These are phyloP conservation scores for Candida ovalis DNA, from an alignment of 805 yeast species.

Conservation along the genomic window DNA sequence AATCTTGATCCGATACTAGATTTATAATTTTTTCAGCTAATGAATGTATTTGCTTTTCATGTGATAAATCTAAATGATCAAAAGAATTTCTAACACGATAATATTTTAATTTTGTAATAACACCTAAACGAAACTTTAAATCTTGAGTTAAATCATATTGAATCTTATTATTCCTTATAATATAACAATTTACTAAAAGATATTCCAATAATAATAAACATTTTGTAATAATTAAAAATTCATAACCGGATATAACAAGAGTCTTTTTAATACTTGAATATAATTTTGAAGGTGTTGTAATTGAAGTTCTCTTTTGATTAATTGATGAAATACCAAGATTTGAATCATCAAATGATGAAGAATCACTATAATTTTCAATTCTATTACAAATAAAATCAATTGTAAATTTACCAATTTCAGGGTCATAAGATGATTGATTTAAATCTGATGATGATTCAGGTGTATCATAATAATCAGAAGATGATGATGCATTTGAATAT, in stretches of 20 bases:
- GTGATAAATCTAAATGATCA: slow-evolving; percentile 23
- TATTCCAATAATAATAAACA: slow-evolving; percentile 26
- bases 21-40: slow-evolving; percentile 14
- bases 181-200: slow-evolving; percentile 25
- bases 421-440: slow-evolving; percentile 3
- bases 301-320: neutral
- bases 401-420: slow-evolving; percentile 18
- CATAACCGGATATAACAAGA: slow-evolving; percentile 27
- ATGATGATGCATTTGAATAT: slow-evolving; percentile 10
- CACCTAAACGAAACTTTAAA: slow-evolving; percentile 11
- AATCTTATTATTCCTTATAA: slow-evolving; percentile 2
- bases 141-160: slow-evolving; percentile 23
- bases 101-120: slow-evolving; percentile 11
- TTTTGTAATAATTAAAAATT: slow-evolving; percentile 25
- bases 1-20: slow-evolving; percentile 11
- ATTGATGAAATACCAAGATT: neutral
- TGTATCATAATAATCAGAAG: slow-evolving; percentile 14
- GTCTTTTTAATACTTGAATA: slow-evolving; percentile 23
- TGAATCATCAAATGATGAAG: slow-evolving; percentile 13
- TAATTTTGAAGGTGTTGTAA: neutral
- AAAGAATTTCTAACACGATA: slow-evolving; percentile 14
- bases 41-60: slow-evolving; percentile 21
- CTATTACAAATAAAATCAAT: slow-evolving; percentile 18
- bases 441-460: neutral
- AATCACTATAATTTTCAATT: slow-evolving; percentile 3